These are phyloP conservation scores for Aspergillus niger DNA, from an alignment of 2,329 filamentous ascomycete genomes.

Conservation along the genomic window DNA sequence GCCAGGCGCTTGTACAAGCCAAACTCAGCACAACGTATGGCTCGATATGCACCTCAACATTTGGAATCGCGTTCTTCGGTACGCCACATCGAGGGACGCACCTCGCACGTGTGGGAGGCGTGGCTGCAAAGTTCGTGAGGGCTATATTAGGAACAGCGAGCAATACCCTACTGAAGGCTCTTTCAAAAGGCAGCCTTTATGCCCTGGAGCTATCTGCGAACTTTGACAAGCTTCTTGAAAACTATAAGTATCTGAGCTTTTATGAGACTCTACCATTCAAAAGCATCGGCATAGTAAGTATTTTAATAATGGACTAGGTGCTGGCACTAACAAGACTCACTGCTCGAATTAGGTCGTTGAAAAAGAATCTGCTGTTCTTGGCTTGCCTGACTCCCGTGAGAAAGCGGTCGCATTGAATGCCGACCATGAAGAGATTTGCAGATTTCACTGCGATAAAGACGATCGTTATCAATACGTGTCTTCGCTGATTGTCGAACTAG, in stretches of 20 bases:
- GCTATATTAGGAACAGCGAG: constrained; percentile 16
- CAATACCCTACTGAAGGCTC: constrained; percentile 26
- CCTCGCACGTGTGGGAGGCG: constrained; percentile 19
- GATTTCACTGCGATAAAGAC: constrained; percentile 18
- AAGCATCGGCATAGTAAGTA: constrained; percentile 17
- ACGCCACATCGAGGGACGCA: constrained; percentile 29
- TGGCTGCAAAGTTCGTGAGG: constrained; percentile 23
- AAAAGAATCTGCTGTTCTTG: constrained; percentile 23
- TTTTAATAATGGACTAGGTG: neutral
- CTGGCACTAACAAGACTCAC: neutral
- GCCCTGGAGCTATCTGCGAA: constrained; percentile 17
- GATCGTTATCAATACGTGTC: constrained; percentile 18
- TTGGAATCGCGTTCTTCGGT: constrained; percentile 28
- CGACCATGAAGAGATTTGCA: constrained; percentile 25
- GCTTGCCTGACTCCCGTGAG: constrained; percentile 22
- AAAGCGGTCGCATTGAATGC: constrained; percentile 19
- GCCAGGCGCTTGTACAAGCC: constrained; percentile 19
- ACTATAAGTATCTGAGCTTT: constrained; percentile 18
- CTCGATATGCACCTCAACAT: constrained; percentile 21
- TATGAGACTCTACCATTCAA: constrained; percentile 19
- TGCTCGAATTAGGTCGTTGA: constrained; percentile 22
- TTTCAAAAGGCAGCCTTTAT: constrained; percentile 23
- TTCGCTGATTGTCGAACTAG: constrained; percentile 10
- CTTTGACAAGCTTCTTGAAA: constrained; percentile 16
- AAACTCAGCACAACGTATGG: constrained; percentile 17